Conservation (phyloP, 352 stramenopile genomes). For the Pythium brachiatum region DNA sequence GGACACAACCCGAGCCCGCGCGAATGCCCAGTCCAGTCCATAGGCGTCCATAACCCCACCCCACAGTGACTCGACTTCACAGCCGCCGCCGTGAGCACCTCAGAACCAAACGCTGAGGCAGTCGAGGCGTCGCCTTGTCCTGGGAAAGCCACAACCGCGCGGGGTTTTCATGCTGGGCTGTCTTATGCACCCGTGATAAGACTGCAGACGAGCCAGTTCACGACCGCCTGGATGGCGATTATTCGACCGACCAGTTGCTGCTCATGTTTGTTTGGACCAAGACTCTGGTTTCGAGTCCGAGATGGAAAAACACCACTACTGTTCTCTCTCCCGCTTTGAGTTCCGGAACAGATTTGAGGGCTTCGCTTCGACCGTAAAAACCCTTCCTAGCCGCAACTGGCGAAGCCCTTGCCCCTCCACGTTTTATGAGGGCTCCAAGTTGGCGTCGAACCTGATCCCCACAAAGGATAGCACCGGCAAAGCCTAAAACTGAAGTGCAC, state of each 20-base stretch:
- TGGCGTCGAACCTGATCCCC: background rate
- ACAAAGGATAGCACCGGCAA: background rate
- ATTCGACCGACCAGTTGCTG: background rate
- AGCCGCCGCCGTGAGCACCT: background rate
- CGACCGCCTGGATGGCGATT: background rate
- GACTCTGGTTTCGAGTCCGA: background rate
- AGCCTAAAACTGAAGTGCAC: background rate
- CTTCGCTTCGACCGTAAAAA: background rate
- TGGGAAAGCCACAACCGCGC: background rate
- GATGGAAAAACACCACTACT: background rate
- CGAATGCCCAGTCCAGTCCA: constrained; percentile 12
- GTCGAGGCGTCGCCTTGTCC: background rate
- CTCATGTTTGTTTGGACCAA: background rate
- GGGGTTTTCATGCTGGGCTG: background rate
- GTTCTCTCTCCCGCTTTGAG: background rate
- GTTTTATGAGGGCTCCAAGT: background rate
- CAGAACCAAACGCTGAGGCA: constrained; percentile 5
- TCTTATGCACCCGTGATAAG: constrained; percentile 9
- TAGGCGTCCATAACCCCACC: background rate
- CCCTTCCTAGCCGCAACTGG: background rate
- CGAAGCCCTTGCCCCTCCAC: too few species aligned
- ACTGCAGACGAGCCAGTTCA: background rate
- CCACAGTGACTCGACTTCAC: background rate
- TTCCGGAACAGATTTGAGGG: background rate
- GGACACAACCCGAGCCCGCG: constrained; percentile 16